Conservation (phyloP, 768 basidiomycete genomes). For the Termitomyces sp. region DNA sequence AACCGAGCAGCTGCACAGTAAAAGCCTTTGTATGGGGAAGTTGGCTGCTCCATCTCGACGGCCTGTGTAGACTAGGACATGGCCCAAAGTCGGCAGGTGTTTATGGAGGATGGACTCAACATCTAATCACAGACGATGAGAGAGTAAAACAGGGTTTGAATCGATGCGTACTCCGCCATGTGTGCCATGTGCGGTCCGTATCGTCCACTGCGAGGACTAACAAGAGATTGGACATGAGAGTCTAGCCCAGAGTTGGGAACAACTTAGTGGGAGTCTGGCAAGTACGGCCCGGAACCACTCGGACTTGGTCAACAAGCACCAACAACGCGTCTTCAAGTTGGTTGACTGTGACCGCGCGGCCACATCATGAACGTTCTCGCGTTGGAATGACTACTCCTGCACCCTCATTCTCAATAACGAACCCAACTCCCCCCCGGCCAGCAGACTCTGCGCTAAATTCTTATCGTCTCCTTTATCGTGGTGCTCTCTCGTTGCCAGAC, state of each 20-base stretch:
- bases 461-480: constrained; percentile 72
- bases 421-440: constrained; percentile 22
- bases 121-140: background rate
- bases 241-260: background rate
- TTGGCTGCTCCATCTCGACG: background rate
- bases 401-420: constrained; percentile 15
- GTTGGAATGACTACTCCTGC: constrained; percentile 16
- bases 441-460: constrained; percentile 13
- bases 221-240: constrained; percentile 16
- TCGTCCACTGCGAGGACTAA: constrained; percentile 7
- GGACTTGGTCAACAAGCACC: constrained; percentile 9
- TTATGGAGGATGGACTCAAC: constrained; percentile 8
- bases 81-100: constrained; percentile 3
- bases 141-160: background rate
- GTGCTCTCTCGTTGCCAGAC: constrained; percentile 70
- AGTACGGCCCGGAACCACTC: background rate
- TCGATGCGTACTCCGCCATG: constrained; percentile 11
- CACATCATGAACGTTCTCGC: constrained; percentile 20
- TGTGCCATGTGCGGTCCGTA: background rate
- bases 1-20: constrained; percentile 9
- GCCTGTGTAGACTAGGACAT: constrained; percentile 8
- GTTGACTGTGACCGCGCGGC: background rate
- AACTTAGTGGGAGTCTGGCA: background rate
- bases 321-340: constrained; percentile 19
- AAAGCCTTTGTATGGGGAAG: background rate